These are phyloP conservation scores for Cyclocybe cylindracea DNA, from an alignment of 768 basidiomycete genomes.

Conservation along the genomic window DNA sequence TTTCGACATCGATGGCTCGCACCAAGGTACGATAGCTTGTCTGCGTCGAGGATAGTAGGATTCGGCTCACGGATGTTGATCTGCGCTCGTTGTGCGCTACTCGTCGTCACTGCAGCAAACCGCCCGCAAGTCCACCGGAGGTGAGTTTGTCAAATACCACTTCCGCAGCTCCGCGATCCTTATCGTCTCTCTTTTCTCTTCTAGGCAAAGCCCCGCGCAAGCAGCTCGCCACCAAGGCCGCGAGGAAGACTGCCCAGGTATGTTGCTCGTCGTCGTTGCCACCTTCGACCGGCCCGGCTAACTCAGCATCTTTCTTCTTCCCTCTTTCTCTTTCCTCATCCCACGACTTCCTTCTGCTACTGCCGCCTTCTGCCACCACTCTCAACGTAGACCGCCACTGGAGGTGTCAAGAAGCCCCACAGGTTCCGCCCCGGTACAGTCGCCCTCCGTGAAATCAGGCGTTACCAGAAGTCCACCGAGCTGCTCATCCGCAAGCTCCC, in stretches of 20 bases:
- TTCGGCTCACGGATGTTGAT: conserved; percentile 7
- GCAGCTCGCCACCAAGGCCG: conserved; percentile 95
- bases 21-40: conserved; percentile 63
- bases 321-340: conserved; percentile 4
- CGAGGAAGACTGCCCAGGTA: conserved; percentile 84
- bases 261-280: conserved; percentile 33
- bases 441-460: conserved; percentile 97
- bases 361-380: too few species aligned
- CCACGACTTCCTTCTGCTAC: too few species aligned
- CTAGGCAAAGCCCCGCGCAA: conserved; percentile 89
- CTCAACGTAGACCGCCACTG: conserved; percentile 67
- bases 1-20: conserved; percentile 63
- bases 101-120: conserved; percentile 74
- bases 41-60: conserved; percentile 18
- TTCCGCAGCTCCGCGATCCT: conserved; percentile 9
- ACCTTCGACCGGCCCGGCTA: conserved; percentile 15
- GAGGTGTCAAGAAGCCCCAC: conserved; percentile 99
- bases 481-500: conserved; percentile 99
- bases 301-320: conserved; percentile 4
- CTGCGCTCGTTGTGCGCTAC: conserved; percentile 30
- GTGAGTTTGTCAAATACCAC: conserved; percentile 41
- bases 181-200: conserved; percentile 15
- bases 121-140: conserved; percentile 99
- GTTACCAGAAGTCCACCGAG: conserved; percentile 99
- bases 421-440: conserved; percentile 97